These are phyloP conservation scores for Thalassiosira delicatula DNA, from an alignment of 352 stramenopile species.

Conservation along the genomic window DNA sequence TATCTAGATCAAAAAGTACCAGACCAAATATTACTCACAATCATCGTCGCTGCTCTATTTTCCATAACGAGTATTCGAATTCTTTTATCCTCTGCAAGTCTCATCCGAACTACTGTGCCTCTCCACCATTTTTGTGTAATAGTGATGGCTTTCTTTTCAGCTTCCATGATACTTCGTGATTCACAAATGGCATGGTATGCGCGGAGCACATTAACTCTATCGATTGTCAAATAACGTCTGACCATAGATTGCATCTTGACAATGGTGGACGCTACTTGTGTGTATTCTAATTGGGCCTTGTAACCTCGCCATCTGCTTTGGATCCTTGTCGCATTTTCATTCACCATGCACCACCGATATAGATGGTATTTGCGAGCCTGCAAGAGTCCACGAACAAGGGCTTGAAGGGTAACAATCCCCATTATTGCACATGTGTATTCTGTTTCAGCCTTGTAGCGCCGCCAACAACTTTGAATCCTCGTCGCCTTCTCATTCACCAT, in stretches of 20 bases:
- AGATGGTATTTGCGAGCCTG: conserved; percentile 17
- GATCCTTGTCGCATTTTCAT: conserved; percentile 17
- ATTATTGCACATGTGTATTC: conserved; percentile 1
- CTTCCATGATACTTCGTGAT: conserved; percentile 29
- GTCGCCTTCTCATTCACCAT: conserved; percentile 9
- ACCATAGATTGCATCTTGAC: conserved; percentile 19
- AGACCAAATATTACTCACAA: conserved; percentile 27
- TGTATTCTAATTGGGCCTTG: conserved; percentile 16
- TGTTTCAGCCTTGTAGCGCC: not conserved
- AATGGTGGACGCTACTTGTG: not conserved
- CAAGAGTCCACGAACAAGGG: conserved; percentile 2
- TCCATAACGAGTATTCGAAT: no score
- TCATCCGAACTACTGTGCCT: not conserved
- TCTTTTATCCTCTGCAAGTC: no score
- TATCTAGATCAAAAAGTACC: not conserved
- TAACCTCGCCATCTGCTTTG: conserved; percentile 18
- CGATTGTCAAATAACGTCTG: not conserved
- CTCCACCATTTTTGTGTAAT: conserved; percentile 32
- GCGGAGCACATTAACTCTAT: no score
- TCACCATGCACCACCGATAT: not conserved
- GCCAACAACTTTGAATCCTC: conserved; percentile 31
- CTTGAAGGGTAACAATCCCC: conserved; percentile 1
- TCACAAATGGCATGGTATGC: conserved; percentile 31
- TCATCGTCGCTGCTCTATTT: conserved; percentile 25
- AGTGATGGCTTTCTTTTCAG: not conserved